Conservation (phyloP, 208 protist genomes). For the Acanthamoeba rhysodes region DNA sequence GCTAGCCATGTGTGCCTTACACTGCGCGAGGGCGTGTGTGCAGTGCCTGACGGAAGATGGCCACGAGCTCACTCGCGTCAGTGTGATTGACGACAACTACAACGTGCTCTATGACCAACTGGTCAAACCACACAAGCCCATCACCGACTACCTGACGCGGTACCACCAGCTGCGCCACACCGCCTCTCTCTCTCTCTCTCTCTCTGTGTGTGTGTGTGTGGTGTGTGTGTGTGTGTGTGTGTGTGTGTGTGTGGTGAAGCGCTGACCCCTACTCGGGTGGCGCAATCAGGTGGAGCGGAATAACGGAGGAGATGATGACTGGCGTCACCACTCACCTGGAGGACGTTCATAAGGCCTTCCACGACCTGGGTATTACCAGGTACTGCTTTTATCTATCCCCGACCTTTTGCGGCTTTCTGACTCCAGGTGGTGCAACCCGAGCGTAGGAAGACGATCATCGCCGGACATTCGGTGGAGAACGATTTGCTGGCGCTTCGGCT, state of each 20-base stretch:
- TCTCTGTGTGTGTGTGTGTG: not conserved
- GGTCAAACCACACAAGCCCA: conserved; percentile 90
- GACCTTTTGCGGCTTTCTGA: not conserved
- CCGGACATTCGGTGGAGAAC: conserved; percentile 96
- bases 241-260: not conserved
- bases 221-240: not conserved
- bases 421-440: not conserved
- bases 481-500: conserved; percentile 94
- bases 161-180: conserved; percentile 74
- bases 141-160: conserved; percentile 94
- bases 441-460: conserved; percentile 91
- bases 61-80: conserved; percentile 92
- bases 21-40: too few species aligned
- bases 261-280: not conserved
- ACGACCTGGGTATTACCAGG: conserved; percentile 85
- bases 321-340: conserved; percentile 90
- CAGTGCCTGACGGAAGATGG: conserved; percentile 87
- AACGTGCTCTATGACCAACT: conserved; percentile 93
- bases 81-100: conserved; percentile 91
- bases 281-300: conserved; percentile 88
- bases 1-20: not conserved
- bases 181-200: too few species aligned
- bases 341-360: conserved; percentile 91
- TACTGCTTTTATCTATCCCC: not conserved
- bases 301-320: conserved; percentile 91